A percentile compares a stretch with the other conserved stretches of the same genome.
Evolutionary conservation across 306 rosid genomes (phyloP).

Genomic region (Acmispon strigosus): DNA sequence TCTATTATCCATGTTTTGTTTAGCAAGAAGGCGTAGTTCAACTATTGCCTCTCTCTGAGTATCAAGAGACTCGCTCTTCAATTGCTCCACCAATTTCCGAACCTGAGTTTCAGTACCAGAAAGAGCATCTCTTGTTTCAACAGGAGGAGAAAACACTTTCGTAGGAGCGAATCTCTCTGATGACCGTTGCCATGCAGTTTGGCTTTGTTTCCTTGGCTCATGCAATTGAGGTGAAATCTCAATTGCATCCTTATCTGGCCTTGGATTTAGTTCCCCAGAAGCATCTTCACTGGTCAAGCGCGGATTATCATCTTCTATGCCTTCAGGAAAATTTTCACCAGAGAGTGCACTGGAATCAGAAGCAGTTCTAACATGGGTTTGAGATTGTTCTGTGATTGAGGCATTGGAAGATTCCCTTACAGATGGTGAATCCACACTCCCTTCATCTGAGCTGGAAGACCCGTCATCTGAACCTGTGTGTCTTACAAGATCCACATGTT

Average conservation of each 20-base stretch:
- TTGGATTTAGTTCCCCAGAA: constrained; percentile 45
- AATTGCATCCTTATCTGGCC: constrained; percentile 24
- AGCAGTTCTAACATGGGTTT: constrained; percentile 36
- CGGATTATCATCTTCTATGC: constrained; percentile 30
- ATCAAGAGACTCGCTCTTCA: constrained; percentile 47
- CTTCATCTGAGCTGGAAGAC: constrained; percentile 39
- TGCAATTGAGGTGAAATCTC: constrained; percentile 30
- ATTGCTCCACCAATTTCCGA: constrained; percentile 45
- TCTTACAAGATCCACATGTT: constrained; percentile 33
- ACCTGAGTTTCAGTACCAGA: constrained; percentile 51
- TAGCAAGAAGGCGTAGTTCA: constrained; percentile 68
- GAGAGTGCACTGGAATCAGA: constrained; percentile 38
- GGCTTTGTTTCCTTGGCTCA: constrained; percentile 36
- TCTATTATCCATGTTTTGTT: constrained; percentile 62
- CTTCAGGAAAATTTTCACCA: constrained; percentile 26
- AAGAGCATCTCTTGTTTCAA: constrained; percentile 45
- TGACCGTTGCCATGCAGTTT: constrained; percentile 34
- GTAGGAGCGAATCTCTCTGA: constrained; percentile 39
- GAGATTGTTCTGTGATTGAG: constrained; percentile 28
- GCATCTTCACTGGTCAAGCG: constrained; percentile 35
- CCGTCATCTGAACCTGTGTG: constrained; percentile 38
- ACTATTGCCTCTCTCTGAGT: constrained; percentile 48
- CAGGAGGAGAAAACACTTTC: constrained; percentile 24
- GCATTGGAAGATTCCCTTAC: constrained; percentile 33
- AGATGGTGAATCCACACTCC: constrained; percentile 37